Conservation (phyloP, 805 yeast species). For the Jamesozyma piceae region DNA sequence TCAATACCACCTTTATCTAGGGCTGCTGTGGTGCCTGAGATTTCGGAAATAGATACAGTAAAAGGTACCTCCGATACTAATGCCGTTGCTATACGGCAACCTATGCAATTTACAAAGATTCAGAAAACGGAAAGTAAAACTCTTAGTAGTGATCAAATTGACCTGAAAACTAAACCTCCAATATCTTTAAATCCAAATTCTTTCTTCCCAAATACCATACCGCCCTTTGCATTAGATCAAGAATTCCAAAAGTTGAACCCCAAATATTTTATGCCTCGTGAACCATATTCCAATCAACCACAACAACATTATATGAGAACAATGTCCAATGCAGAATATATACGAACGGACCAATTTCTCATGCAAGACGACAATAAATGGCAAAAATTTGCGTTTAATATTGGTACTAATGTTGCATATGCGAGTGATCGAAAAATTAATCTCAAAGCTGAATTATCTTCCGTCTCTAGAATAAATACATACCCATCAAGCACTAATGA, state of each 20-base stretch:
- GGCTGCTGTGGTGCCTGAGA: too few species aligned
- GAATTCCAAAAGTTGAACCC: constrained; percentile 14
- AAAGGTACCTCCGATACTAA: too few species aligned
- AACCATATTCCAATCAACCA: neutral
- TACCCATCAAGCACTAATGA: neutral
- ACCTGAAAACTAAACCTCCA: neutral
- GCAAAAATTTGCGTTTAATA: constrained; percentile 38
- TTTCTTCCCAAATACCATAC: constrained; percentile 38
- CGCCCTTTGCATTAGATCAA: constrained; percentile 57
- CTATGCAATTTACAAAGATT: too few species aligned
- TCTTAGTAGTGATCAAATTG: too few species aligned
- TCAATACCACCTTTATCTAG: too few species aligned
- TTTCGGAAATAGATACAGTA: too few species aligned
- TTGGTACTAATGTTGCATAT: constrained; percentile 26
- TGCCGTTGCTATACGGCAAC: too few species aligned
- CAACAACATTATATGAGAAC: neutral
- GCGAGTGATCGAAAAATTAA: constrained; percentile 6
- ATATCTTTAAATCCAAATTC: constrained; percentile 26
- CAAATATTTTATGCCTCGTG: neutral
- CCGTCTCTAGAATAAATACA: neutral
- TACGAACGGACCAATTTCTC: neutral
- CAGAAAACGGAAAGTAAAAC: too few species aligned
- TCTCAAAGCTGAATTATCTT: neutral
- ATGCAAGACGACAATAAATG: constrained; percentile 36
- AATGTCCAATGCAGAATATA: neutral